Evolutionary conservation across 805 yeast species (phyloP).

Genomic region (Ogataea pini): DNA sequence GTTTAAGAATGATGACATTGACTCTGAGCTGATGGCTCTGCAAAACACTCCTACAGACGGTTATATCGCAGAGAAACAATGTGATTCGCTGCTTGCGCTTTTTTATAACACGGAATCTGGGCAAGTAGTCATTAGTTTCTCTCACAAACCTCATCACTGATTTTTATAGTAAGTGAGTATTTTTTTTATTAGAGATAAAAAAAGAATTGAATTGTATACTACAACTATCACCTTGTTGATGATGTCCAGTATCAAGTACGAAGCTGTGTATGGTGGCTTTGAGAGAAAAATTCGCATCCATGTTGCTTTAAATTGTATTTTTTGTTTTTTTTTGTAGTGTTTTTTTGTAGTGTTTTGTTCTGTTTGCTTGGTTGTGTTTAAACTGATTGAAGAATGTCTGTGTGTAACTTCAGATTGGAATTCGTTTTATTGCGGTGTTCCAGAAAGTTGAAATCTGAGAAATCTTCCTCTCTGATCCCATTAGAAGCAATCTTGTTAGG

Average conservation of each 20-base stretch:
- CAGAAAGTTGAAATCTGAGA: not conserved
- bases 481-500: constrained; percentile 57
- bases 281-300: not conserved
- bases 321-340: no score
- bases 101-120: constrained; percentile 31
- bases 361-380: not conserved
- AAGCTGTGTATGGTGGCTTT: not conserved
- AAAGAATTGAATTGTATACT: constrained; percentile 2
- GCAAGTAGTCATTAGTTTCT: constrained; percentile 30
- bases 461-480: constrained; percentile 25
- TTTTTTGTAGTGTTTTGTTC: not conserved
- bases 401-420: not conserved
- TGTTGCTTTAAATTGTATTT: no score
- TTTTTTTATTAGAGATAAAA: not conserved
- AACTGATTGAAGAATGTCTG: not conserved
- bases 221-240: not conserved
- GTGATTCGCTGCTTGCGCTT: constrained; percentile 30
- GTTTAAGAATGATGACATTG: constrained; percentile 26
- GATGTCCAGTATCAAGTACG: not conserved
- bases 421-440: not conserved
- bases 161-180: not conserved
- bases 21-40: constrained; percentile 26
- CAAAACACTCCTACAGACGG: constrained; percentile 23
- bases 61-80: constrained; percentile 14
- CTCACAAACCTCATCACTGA: constrained; percentile 31